Base-by-base conservation (phyloP, 345 rosid genomes). In the Arabidopsis suecica region DNA sequence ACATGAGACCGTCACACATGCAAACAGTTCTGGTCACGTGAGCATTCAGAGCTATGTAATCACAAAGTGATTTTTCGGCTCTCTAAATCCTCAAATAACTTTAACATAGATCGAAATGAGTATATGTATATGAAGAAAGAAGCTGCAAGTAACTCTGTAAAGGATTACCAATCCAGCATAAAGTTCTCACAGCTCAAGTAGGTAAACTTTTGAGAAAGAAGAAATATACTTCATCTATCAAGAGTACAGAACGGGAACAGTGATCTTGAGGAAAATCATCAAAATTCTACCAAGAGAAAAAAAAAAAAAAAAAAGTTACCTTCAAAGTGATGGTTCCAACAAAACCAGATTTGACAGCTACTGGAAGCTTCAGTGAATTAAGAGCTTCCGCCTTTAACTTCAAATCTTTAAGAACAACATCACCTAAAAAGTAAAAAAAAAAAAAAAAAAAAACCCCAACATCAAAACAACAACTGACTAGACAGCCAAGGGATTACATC, bases 301-400 rank as follows among this genome's bases (percentile, higher is more conserved):
- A 62, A 16, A 16, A 16, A 16, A 16, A 16, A 16, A 42, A 65
- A 34, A 62, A 61, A 72, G 49, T 53, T 77, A 92, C 99, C 99
- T 95, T 90, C 63, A 95, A 71, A 4, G 98, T 92, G 57, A 95
- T 87, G 45, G 93, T 85, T 25, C 99, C 99, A 58, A 95, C 86
- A 88, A 95, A 95, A 77, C 99, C 99, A 70, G 97, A 96, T 90
- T 90, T 92, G 63, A 90, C 99, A 64, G 91, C 88, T 38, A 95
- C 96, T 8, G 99, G 99, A 76, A 95, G 98, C 68, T 89, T 90
- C 64, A 95, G 82, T 10, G 98, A 83, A 83, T 92, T 95, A 38
- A 95, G 84, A 34, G 99, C 98, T 82, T 95, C 99, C 0, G 98
- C 93, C 87, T 92, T 95, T 82, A 95, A 74, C 61, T 86, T 89